Base-by-base conservation (phyloP, 2,329 filamentous ascomycete genomes). In the Penicillium brevicompactum region DNA sequence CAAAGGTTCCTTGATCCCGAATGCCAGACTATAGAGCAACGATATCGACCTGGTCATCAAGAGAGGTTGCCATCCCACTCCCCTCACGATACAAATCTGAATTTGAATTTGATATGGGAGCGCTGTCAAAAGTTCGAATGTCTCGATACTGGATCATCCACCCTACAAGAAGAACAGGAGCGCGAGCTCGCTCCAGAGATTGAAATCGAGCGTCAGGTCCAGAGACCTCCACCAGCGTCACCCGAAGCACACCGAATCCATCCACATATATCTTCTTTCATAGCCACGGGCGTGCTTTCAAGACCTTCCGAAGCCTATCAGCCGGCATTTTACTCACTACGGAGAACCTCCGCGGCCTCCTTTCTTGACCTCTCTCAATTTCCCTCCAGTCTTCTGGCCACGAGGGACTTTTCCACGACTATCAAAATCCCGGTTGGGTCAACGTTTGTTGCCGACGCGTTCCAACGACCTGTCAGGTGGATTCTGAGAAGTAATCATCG, bases 181-280 rank as follows among this genome's bases (percentile, higher is more conserved):
- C 78, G 87, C 0, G 88, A 90, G 58, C 73, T 91, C 0, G 77
- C 84, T 0, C 85, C 84, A 0, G 87, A 91, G 57, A 78, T 83
- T 1, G 84, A 90, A 59, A 71, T 81, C 24, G 84, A 90, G 62
- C 73, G 78, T 1, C 73, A 88, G 46, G 60, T 84, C 0, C 74
- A 88, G 59, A 74, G 74, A 1, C 82, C 84, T 0, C 63, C 67
- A 0, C 53, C 68, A 0, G 74, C 75, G 1, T 37, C 62, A 0
- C 76, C 85, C 0, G 63, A 58, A 0, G 1, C 8, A 0, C 82
- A 87, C 44, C 2, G 0, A 0, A 10, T 86, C 0, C 78, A 85
- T 49, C 10, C 52, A 0, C 71, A 80, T 32, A 49, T 89, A 0
- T 4, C 21, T 0, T 4, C 37, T 0, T 80, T 86, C 41, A 73